Base-by-base conservation (phyloP, 495 filamentous ascomycete species). In the Pseudevernia furfuracea region DNA sequence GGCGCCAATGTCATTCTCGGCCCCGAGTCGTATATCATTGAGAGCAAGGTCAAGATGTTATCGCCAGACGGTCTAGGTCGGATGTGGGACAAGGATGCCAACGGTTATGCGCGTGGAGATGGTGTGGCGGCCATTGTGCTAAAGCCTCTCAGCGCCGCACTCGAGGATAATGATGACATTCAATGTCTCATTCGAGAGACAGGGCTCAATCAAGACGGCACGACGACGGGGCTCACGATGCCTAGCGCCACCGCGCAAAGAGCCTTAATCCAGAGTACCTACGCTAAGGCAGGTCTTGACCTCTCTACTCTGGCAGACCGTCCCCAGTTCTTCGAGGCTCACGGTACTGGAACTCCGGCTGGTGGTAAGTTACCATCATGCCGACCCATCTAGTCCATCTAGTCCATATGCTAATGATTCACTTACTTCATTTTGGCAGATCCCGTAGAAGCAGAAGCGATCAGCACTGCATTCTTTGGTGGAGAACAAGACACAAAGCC, bases 1-100 rank as follows among this genome's bases (percentile, higher is more conserved):
- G 83, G 80, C 2, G 80, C 78, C 56, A 78, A 82, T 67, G 67
- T 88, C n/a, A 85, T 84, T 63, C 74, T 85, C 71, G 69, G 78
- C 3, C 80, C 84, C 9, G 82, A 85, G 68, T 77, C 78, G 62
- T 81, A 80, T 67, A 80, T 85, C 46, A 77, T 77, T 14, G 81
- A 79, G 60, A 71, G 41, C 72, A 69, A 63, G 72, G 64, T 61
- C 55, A 49, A 65, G 37, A 65, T 72, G 76, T 64, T 71, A 68
- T 57, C 70, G 61, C 61, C 71, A 58, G 19, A 75, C 74, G 28
- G 75, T 73, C 4, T 71, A 71, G 44, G 74, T 64, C 15, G 74
- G 72, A 49, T 68, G 73, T 80, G 74, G 71, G 77, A 79, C 36
- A 64, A 70, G 14, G 62, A 71, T 44, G 77, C 64, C 61, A 44